Conservation (phyloP, 164 flowering plant species). For the Tetrastigma voinierianum region DNA sequence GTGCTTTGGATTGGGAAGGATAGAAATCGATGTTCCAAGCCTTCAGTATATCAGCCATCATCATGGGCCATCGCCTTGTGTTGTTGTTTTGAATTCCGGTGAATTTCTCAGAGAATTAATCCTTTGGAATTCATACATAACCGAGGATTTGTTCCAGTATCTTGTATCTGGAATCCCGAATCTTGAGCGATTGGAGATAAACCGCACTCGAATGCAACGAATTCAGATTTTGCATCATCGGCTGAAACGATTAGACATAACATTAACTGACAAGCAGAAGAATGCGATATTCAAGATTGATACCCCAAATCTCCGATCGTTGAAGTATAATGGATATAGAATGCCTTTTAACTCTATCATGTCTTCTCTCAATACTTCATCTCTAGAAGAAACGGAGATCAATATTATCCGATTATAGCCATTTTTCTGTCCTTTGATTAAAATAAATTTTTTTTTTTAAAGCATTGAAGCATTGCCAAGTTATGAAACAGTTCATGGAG, state of each 20-base stretch:
- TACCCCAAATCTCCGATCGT: slow-evolving; percentile 22
- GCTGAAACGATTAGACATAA: slow-evolving; percentile 21
- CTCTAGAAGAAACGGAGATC: slow-evolving; percentile 24
- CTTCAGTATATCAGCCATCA: slow-evolving; percentile 27
- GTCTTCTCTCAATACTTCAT: too few relatives aligned
- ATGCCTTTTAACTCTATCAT: slow-evolving; percentile 22
- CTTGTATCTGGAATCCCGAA: slow-evolving; percentile 15
- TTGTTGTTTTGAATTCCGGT: slow-evolving; percentile 17
- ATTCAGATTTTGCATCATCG: slow-evolving; percentile 15
- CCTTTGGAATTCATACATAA: slow-evolving; percentile 18
- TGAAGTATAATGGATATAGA: slow-evolving; percentile 26
- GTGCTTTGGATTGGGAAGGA: slow-evolving; percentile 7
- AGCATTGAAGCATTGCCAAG: too few relatives aligned
- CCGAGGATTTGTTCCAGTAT: slow-evolving; percentile 17
- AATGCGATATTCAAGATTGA: slow-evolving; percentile 19
- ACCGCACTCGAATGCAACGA: slow-evolving; percentile 13
- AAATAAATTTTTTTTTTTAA: slow-evolving; percentile 6
- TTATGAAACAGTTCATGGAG: too few relatives aligned
- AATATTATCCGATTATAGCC: neutral
- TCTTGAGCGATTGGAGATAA: slow-evolving; percentile 28
- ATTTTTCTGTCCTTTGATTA: slow-evolving; percentile 1
- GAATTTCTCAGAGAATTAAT: slow-evolving; percentile 21
- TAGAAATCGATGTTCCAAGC: slow-evolving; percentile 19
- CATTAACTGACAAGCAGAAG: slow-evolving; percentile 9
- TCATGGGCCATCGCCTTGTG: slow-evolving; percentile 6